Conservation (phyloP, 106 monocot species). For the Platanthera zijinensis region DNA sequence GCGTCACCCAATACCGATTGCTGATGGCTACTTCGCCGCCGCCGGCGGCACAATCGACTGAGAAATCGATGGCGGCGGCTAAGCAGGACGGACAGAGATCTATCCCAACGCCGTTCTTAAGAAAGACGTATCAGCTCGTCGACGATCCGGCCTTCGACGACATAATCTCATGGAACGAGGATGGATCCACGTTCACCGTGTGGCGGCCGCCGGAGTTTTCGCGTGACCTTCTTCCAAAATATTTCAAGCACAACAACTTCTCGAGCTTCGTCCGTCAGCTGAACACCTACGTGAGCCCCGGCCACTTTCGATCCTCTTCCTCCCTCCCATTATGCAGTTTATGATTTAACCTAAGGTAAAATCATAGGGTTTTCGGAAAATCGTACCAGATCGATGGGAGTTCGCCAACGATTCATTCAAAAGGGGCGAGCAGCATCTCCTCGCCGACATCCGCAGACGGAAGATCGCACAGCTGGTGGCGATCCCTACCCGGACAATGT, state of each 20-base stretch:
- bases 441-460: conserved; percentile 42
- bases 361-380: conserved; percentile 42
- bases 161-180: conserved; percentile 19
- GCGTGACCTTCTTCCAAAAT: conserved; percentile 36
- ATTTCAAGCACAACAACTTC: conserved; percentile 55
- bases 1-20: no score
- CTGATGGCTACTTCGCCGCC: conserved; percentile 10
- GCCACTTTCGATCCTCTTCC: neutral
- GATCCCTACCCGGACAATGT: neutral
- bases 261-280: conserved; percentile 54
- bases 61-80: neutral
- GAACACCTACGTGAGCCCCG: conserved; percentile 4
- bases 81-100: neutral
- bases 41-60: neutral
- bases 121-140: conserved; percentile 20
- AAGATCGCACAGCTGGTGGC: conserved; percentile 14
- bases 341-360: neutral
- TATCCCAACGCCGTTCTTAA: conserved; percentile 19
- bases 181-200: conserved; percentile 16
- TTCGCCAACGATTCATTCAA: conserved; percentile 52
- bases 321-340: neutral
- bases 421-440: conserved; percentile 35
- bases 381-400: conserved; percentile 49
- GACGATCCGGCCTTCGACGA: conserved; percentile 15
- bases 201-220: conserved; percentile 30